Evolutionary conservation across 441 rosid species (phyloP).

Genomic region (Arabidopsis lyrata): DNA sequence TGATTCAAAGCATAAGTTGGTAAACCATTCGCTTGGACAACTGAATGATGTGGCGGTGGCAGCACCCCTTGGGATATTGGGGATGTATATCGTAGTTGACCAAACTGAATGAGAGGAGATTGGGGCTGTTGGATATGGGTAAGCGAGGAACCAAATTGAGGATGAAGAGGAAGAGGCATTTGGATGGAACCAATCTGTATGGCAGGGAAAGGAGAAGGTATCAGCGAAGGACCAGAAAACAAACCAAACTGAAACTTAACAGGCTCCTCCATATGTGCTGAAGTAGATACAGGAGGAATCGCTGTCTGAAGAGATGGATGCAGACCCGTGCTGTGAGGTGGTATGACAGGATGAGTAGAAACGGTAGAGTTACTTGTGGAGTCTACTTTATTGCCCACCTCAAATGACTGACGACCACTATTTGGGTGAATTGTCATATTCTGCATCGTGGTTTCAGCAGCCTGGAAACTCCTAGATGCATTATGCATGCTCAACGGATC

Average conservation of each 20-base stretch:
- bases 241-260: constrained; percentile 92
- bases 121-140: constrained; percentile 71
- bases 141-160: constrained; percentile 72
- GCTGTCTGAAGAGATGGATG: constrained; percentile 55
- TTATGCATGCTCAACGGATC: constrained; percentile 47
- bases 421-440: constrained; percentile 56
- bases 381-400: constrained; percentile 49
- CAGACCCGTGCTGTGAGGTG: constrained; percentile 47
- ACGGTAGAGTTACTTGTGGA: constrained; percentile 48
- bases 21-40: constrained; percentile 62
- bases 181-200: constrained; percentile 99
- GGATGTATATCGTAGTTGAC: constrained; percentile 84
- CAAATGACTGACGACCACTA: constrained; percentile 50
- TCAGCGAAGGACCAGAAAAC: constrained; percentile 90
- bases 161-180: constrained; percentile 98
- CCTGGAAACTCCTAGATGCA: constrained; percentile 59
- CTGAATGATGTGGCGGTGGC: constrained; percentile 70
- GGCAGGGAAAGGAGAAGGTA: constrained; percentile 95
- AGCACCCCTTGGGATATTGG: constrained; percentile 79
- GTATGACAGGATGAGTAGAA: constrained; percentile 47
- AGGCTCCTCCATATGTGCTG: constrained; percentile 68
- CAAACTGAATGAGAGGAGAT: constrained; percentile 89
- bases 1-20: constrained; percentile 58
- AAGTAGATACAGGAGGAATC: constrained; percentile 49
- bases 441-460: constrained; percentile 63